Evolutionary conservation across 1,139 yeast species (phyloP).

Genomic region (Pichia norvegensis): DNA sequence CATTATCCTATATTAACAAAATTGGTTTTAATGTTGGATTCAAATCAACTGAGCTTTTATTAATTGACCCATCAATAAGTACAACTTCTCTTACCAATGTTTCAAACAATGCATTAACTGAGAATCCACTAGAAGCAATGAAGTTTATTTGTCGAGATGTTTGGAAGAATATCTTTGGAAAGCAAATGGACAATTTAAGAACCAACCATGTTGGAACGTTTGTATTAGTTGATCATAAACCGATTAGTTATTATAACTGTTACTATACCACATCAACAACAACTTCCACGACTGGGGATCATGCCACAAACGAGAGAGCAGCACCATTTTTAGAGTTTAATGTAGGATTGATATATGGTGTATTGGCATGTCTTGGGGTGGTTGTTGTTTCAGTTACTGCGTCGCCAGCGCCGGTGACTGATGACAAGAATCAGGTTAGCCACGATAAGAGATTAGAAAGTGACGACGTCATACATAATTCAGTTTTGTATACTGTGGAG

Average conservation of each 20-base stretch:
- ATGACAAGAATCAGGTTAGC: not conserved
- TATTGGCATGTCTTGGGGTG: constrained; percentile 57
- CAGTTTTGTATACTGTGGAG: constrained; percentile 4
- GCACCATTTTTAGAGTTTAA: constrained; percentile 68
- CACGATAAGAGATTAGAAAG: not conserved
- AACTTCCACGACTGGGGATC: constrained; percentile 37
- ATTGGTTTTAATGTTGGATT: constrained; percentile 12
- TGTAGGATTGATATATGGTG: constrained; percentile 77
- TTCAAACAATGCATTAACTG: constrained; percentile 11
- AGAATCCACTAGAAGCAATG: constrained; percentile 54
- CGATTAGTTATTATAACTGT: constrained; percentile 3
- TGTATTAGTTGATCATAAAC: constrained; percentile 60
- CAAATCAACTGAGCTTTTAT: constrained; percentile 8
- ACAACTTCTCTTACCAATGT: constrained; percentile 4
- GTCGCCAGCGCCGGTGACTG: not conserved
- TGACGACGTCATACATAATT: not conserved
- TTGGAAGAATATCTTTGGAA: constrained; percentile 72
- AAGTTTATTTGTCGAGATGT: constrained; percentile 88
- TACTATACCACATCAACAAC: not conserved
- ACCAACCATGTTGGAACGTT: constrained; percentile 87
- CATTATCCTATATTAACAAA: constrained; percentile 5
- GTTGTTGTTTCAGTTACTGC: not conserved
- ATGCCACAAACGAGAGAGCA: constrained; percentile 42
- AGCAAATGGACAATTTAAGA: constrained; percentile 84
- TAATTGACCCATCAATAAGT: constrained; percentile 3